Percentiles rank a stretch among this genome's conserved stretches.
Conservation (phyloP, 2,329 filamentous ascomycete species). For the Rachicladosporium sp. region DNA sequence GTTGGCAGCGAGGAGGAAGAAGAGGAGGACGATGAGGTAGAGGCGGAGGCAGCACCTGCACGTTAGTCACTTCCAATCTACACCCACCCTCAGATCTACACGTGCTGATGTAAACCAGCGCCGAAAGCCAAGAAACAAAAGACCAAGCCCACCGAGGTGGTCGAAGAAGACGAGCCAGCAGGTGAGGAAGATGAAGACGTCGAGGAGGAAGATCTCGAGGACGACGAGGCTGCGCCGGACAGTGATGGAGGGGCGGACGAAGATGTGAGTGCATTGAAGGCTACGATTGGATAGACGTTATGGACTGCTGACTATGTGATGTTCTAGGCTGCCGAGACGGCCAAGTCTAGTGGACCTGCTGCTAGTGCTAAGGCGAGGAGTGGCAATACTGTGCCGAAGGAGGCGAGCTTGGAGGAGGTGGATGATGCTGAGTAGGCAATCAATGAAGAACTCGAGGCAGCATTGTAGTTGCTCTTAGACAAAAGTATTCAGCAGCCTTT, state of each 20-base stretch:
- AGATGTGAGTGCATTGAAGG: constrained; percentile 6
- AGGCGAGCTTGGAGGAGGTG: constrained; percentile 19
- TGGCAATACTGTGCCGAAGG: constrained; percentile 19
- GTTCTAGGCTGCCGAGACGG: constrained; percentile 14
- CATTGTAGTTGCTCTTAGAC: too few relatives aligned
- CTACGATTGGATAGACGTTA: constrained; percentile 1
- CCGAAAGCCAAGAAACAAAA: constrained; percentile 21
- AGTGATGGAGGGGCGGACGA: constrained; percentile 13
- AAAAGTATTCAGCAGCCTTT: too few relatives aligned
- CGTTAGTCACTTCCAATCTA: too few relatives aligned
- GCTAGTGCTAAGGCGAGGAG: constrained; percentile 19
- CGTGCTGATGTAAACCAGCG: constrained; percentile 2
- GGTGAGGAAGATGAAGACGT: constrained; percentile 7
- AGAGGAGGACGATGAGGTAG: too few relatives aligned
- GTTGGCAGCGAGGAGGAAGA: too few relatives aligned
- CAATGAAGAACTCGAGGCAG: too few relatives aligned
- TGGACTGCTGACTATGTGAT: not conserved
- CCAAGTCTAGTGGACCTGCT: constrained; percentile 5
- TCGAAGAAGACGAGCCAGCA: constrained; percentile 10
- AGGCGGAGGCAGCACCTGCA: too few relatives aligned
- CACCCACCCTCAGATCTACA: too few relatives aligned
- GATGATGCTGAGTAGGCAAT: constrained; percentile 13
- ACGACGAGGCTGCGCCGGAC: constrained; percentile 9
- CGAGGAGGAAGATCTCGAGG: constrained; percentile 11
- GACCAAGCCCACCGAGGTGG: constrained; percentile 14